Percentiles rank a stretch among this genome's conserved stretches.
Evolutionary conservation across 805 yeast species (phyloP).

Genomic region (Saturnispora sekii): DNA sequence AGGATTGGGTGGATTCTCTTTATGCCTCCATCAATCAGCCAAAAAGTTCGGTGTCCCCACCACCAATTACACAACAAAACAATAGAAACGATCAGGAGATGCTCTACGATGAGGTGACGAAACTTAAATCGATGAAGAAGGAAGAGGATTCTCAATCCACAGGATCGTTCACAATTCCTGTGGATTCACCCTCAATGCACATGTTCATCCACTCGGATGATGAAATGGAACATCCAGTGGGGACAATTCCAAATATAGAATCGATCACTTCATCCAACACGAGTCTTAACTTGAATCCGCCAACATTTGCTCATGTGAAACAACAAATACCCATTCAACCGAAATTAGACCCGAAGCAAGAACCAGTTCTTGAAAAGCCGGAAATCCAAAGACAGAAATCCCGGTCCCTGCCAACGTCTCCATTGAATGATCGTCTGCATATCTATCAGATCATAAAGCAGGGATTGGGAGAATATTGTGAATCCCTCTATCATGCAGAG

Average conservation of each 20-base stretch:
- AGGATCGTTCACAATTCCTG: conserved; percentile 14
- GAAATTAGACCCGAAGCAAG: background rate
- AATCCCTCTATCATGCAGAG: conserved; percentile 13
- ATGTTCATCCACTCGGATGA: conserved; percentile 7
- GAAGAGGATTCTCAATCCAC: background rate
- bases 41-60: background rate
- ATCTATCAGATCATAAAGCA: conserved; percentile 14
- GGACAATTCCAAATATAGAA: background rate
- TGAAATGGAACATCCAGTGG: conserved; percentile 4
- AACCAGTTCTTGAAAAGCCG: background rate
- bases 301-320: conserved; percentile 9
- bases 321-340: conserved; percentile 6
- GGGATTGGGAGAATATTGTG: conserved; percentile 20
- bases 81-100: background rate
- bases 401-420: conserved; percentile 1
- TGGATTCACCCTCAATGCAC: conserved; percentile 17
- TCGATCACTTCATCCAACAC: conserved; percentile 6
- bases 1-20: conserved; percentile 9
- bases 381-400: background rate
- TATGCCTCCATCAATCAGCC: conserved; percentile 3
- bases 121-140: conserved; percentile 1
- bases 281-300: conserved; percentile 7
- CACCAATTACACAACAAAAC: background rate
- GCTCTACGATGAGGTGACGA: conserved; percentile 4
- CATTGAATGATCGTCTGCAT: conserved; percentile 3